Percentiles rank a stretch among this genome's conserved stretches.
These are phyloP conservation scores for Fraxinus dipetala DNA, from an alignment of 305 asterid genomes.

Conservation along the genomic window DNA sequence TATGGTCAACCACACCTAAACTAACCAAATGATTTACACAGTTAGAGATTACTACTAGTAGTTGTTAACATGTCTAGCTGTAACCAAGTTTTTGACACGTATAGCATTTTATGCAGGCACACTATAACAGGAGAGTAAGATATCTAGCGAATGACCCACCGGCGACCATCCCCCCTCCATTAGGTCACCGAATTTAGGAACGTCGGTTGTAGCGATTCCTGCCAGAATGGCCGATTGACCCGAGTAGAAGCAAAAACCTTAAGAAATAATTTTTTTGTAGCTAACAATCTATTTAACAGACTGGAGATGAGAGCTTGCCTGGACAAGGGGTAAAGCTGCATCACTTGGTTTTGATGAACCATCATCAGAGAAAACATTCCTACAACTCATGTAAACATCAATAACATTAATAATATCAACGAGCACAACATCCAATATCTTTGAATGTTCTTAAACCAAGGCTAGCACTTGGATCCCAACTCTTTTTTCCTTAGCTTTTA, in stretches of 20 bases:
- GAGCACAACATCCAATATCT: conserved; percentile 10
- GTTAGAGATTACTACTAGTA: background rate
- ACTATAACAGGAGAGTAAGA: background rate
- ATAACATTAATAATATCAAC: conserved; percentile 18
- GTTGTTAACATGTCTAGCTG: background rate
- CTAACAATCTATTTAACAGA: background rate
- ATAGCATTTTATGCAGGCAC: background rate
- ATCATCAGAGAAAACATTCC: conserved; percentile 76
- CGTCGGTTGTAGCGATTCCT: background rate
- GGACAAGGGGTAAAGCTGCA: conserved; percentile 58
- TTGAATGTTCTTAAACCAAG: background rate
- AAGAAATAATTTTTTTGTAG: background rate
- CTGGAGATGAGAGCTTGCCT: conserved; percentile 43
- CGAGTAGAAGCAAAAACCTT: background rate
- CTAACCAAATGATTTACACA: background rate
- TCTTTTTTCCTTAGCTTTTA: background rate
- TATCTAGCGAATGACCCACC: background rate
- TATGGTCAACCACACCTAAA: background rate
- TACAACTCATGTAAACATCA: conserved; percentile 24
- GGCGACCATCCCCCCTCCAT: background rate
- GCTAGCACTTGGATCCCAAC: background rate
- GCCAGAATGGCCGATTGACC: background rate
- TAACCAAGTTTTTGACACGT: background rate
- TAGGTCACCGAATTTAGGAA: background rate
- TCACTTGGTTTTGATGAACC: conserved; percentile 51